Conservation (phyloP, 2,329 filamentous ascomycete genomes). For the Botrytis squamosa region DNA sequence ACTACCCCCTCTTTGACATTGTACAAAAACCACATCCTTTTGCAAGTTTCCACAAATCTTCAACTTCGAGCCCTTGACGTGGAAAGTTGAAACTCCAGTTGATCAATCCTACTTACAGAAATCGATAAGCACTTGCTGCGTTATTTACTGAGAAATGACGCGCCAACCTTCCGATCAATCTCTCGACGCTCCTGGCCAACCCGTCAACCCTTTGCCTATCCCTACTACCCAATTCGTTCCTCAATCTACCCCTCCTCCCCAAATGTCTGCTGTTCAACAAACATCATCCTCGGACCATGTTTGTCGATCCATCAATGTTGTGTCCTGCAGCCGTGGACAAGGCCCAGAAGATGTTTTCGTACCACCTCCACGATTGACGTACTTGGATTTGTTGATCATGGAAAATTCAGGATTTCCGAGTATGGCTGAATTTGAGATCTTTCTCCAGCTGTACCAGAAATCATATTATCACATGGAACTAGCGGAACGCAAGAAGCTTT, state of each 20-base stretch:
- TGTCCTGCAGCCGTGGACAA: not conserved
- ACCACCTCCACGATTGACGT: not conserved
- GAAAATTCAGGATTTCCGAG: constrained; percentile 5
- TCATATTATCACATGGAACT: not conserved
- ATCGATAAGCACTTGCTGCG: too few relatives aligned
- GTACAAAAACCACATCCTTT: not conserved
- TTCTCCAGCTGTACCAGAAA: constrained; percentile 5
- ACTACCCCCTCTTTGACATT: not conserved
- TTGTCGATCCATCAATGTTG: too few relatives aligned
- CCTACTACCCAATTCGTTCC: not conserved
- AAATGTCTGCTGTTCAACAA: not conserved
- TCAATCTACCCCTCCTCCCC: not conserved
- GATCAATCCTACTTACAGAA: not conserved
- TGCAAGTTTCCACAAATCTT: not conserved
- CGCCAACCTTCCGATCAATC: not conserved
- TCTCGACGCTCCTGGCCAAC: not conserved
- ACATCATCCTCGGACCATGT: not conserved
- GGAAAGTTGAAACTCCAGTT: not conserved
- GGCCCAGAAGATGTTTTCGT: not conserved
- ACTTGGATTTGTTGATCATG: not conserved
- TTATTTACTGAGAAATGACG: not conserved
- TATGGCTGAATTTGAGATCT: not conserved
- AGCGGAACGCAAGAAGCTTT: not conserved
- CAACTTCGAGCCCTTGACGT: not conserved
- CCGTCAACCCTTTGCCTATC: not conserved